Conservation (phyloP, 2,329 filamentous ascomycete species). For the Phialemonium atrogriseum region DNA sequence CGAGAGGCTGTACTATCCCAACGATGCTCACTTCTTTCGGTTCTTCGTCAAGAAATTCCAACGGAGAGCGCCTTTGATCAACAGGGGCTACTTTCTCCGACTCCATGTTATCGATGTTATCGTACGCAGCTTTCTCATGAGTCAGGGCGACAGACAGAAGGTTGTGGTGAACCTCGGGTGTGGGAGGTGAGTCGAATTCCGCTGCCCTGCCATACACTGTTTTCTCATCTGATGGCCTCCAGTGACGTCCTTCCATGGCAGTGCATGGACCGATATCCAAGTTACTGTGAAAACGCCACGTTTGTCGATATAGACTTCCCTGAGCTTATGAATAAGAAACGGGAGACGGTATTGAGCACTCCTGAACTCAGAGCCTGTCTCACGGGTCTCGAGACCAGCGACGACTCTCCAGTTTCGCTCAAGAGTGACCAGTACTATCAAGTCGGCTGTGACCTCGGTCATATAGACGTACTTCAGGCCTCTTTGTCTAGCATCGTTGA, state of each 20-base stretch:
- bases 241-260: conserved; percentile 87
- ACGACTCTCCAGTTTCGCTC: conserved; percentile 43
- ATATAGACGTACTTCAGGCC: conserved; percentile 52
- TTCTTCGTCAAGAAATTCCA: conserved; percentile 60
- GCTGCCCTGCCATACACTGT: not conserved
- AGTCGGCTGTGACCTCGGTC: conserved; percentile 71
- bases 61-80: conserved; percentile 3
- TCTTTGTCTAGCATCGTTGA: conserved; percentile 52
- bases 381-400: conserved; percentile 30
- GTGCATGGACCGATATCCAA: conserved; percentile 59
- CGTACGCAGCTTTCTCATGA: conserved; percentile 64
- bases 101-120: conserved; percentile 74
- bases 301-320: conserved; percentile 87
- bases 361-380: conserved; percentile 48
- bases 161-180: conserved; percentile 79
- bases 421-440: conserved; percentile 66
- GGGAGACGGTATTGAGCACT: conserved; percentile 55
- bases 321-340: conserved; percentile 68
- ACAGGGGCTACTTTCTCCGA: conserved; percentile 41
- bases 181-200: conserved; percentile 62
- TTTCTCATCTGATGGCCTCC: conserved; percentile 3
- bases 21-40: conserved; percentile 75
- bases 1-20: conserved; percentile 74
- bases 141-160: conserved; percentile 47
- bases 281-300: conserved; percentile 46